phyloP scores from a whole-genome alignment of 2,329 filamentous ascomycete species.

The Epicoccum sorghinum region DNA sequence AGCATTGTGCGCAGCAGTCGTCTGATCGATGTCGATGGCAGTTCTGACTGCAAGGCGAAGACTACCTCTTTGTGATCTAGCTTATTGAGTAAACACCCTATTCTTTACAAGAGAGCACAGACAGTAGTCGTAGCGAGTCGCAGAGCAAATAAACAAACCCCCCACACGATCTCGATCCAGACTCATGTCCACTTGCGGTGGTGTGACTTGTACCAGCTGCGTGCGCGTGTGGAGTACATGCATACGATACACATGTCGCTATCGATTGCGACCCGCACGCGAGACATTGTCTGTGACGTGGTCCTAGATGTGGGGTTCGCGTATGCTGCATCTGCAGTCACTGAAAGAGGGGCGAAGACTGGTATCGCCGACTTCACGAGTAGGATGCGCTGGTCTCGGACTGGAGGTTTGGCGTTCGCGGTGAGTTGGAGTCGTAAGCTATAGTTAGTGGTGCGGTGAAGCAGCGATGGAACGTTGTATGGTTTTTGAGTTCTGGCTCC shows the following conservation, averaged over 20 bases:
- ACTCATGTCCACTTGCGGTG: background rate
- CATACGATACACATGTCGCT: background rate
- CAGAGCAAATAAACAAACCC: background rate
- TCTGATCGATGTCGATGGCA: no score
- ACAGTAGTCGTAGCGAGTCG: no score
- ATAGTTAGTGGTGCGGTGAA: no score
- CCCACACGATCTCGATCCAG: background rate
- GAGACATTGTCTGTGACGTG: constrained; percentile 17
- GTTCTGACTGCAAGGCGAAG: no score
- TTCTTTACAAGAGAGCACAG: no score
- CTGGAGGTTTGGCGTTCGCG: background rate
- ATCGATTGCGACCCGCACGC: background rate
- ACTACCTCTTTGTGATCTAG: no score
- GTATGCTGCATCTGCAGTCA: background rate
- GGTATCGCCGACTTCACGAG: background rate
- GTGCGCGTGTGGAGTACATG: background rate
- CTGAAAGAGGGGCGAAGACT: no score
- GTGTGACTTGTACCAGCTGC: background rate
- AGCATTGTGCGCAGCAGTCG: no score
- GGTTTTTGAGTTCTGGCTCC: no score
- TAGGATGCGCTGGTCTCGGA: background rate
- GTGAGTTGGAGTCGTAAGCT: no score
- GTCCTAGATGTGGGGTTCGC: constrained; percentile 7
- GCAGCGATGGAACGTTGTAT: no score
- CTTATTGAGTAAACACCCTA: no score